Evolutionary conservation across 208 protist genomes (phyloP).

Genomic region (Acanthamoeba lenticulata): DNA sequence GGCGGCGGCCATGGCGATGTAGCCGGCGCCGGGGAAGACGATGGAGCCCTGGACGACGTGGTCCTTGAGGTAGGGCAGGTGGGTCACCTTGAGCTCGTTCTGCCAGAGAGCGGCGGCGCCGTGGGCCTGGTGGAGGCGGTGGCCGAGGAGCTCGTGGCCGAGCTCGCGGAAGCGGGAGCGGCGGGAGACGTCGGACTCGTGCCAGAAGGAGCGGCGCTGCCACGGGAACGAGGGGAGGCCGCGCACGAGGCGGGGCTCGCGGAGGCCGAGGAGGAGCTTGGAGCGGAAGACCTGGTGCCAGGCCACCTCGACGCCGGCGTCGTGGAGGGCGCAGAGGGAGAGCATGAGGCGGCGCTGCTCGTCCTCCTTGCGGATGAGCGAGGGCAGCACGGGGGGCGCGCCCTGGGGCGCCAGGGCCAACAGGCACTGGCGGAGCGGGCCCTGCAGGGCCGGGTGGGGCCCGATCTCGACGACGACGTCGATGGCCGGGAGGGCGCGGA

Average conservation of each 20-base stretch:
- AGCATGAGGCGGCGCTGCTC: background rate
- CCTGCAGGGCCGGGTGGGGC: constrained; percentile 33
- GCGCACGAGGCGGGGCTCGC: constrained; percentile 1
- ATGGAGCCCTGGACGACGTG: constrained; percentile 33
- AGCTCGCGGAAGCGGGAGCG: constrained; percentile 41
- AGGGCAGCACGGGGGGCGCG: constrained; percentile 15
- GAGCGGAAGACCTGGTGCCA: background rate
- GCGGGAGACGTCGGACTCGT: constrained; percentile 25
- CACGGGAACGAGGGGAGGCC: constrained; percentile 16
- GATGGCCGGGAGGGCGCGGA: background rate
- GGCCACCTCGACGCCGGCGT: background rate
- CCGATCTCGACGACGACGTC: constrained; percentile 31
- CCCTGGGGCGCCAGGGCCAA: background rate
- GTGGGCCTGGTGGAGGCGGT: constrained; percentile 26
- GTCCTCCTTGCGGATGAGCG: constrained; percentile 22
- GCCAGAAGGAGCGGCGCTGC: constrained; percentile 39
- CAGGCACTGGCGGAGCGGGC: constrained; percentile 19
- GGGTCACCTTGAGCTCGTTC: constrained; percentile 15
- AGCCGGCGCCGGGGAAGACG: constrained; percentile 47
- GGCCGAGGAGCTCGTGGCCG: constrained; percentile 31
- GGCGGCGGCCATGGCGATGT: constrained; percentile 41
- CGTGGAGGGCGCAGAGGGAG: constrained; percentile 50
- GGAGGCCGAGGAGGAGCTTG: background rate
- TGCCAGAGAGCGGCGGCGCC: background rate
- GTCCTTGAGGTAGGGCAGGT: constrained; percentile 32